phyloP scores from a whole-genome alignment of 2,329 filamentous ascomycete species.

The Venturia oleaginea region DNA sequence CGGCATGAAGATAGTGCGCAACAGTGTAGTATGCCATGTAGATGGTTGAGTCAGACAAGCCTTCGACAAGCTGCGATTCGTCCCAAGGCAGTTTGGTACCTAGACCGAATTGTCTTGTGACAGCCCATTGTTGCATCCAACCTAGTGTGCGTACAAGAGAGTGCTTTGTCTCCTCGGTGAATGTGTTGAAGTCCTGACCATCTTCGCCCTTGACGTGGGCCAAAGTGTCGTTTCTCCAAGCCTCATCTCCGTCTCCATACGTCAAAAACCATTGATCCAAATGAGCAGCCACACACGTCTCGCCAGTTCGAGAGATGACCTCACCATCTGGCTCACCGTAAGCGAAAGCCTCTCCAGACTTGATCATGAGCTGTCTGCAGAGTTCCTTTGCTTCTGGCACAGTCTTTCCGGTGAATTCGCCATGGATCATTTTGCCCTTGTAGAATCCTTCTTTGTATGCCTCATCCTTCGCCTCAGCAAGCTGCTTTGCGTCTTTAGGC shows the following conservation, averaged over 20 bases:
- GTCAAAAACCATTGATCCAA: slow-evolving; percentile 98
- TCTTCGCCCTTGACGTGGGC: slow-evolving; percentile 61
- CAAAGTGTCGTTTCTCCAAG: slow-evolving; percentile 71
- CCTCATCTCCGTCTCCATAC: slow-evolving; percentile 57
- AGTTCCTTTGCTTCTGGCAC: slow-evolving; percentile 83
- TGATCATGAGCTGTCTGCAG: slow-evolving; percentile 68
- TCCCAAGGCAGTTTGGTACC: slow-evolving; percentile 96
- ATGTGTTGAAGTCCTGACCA: slow-evolving; percentile 63
- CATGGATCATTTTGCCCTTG: slow-evolving; percentile 80
- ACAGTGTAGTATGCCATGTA: slow-evolving; percentile 70
- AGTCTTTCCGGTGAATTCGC: slow-evolving; percentile 77
- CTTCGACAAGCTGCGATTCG: slow-evolving; percentile 80
- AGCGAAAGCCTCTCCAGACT: slow-evolving; percentile 70
- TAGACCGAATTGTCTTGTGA: slow-evolving; percentile 80
- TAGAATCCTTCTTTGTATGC: slow-evolving; percentile 98
- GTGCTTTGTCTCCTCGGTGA: slow-evolving; percentile 49
- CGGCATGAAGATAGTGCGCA: slow-evolving; percentile 61
- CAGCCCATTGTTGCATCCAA: slow-evolving; percentile 96
- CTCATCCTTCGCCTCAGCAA: slow-evolving; percentile 88
- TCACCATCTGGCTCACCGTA: slow-evolving; percentile 90
- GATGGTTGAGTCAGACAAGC: slow-evolving; percentile 81
- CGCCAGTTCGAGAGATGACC: slow-evolving; percentile 80
- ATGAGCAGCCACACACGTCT: slow-evolving; percentile 86
- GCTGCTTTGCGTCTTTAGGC: slow-evolving; percentile 84
- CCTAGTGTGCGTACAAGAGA: slow-evolving; percentile 73